Conservation (phyloP, 192 early-diverging fungal species). For the Phlyctochytrium arcticum region DNA sequence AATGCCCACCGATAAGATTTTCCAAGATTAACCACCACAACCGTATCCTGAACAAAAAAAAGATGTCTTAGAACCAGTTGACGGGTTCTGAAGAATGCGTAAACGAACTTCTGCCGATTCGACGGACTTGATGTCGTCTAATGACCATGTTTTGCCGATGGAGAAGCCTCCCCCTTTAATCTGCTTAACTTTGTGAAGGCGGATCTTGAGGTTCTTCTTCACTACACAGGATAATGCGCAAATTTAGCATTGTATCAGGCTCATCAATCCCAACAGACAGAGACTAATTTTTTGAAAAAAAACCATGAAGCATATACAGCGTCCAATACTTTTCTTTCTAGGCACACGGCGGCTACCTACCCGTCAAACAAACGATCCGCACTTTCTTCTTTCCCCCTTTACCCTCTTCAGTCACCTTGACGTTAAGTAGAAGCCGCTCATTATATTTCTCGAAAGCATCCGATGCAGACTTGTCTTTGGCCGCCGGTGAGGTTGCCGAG, state of each 20-base stretch:
- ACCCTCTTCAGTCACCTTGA: conserved; percentile 5
- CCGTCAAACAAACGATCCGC: conserved; percentile 29
- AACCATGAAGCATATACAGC: background rate
- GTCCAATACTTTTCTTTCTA: background rate
- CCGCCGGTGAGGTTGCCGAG: background rate
- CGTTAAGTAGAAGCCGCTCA: conserved; percentile 16
- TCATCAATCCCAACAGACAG: background rate
- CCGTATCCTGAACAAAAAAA: conserved; percentile 24
- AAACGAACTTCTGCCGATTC: conserved; percentile 22
- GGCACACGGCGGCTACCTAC: background rate
- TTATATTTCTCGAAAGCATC: conserved; percentile 5
- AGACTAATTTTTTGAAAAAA: background rate
- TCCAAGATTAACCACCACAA: conserved; percentile 32
- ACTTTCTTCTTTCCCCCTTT: conserved; percentile 16
- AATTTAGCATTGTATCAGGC: too few relatives aligned
- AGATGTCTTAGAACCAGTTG: background rate
- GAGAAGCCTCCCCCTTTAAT: conserved; percentile 25
- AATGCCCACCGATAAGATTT: conserved; percentile 42
- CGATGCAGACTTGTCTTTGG: background rate
- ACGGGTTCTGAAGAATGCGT: background rate
- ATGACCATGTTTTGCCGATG: conserved; percentile 36
- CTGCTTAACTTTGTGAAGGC: conserved; percentile 44
- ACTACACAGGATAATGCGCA: too few relatives aligned
- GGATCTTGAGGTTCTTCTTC: conserved; percentile 31
- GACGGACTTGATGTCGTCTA: conserved; percentile 49